Evolutionary conservation across 352 stramenopile genomes (phyloP).

Genomic region (Hyaloperonospora brassicae): DNA sequence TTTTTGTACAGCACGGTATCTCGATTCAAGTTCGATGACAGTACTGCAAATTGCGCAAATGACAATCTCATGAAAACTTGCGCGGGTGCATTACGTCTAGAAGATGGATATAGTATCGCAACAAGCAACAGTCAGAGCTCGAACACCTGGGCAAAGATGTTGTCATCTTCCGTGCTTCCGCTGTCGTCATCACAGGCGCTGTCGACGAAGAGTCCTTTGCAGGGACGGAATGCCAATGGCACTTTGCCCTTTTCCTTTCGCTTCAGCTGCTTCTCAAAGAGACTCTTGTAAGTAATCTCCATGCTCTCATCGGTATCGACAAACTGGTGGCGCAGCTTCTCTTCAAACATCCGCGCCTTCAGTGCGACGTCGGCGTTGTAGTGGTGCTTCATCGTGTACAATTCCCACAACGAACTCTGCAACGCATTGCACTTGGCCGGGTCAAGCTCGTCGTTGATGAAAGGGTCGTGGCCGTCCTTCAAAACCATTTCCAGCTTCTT

Average conservation of each 20-base stretch:
- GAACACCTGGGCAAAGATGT: constrained; percentile 65
- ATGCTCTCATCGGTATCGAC: constrained; percentile 63
- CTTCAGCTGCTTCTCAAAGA: constrained; percentile 78
- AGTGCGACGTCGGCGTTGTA: constrained; percentile 90
- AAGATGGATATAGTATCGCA: constrained; percentile 36
- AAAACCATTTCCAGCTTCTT: constrained; percentile 55
- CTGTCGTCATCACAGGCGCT: constrained; percentile 7
- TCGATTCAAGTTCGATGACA: not conserved
- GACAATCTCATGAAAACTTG: constrained; percentile 1
- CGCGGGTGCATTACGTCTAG: constrained; percentile 13
- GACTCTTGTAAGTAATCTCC: constrained; percentile 74
- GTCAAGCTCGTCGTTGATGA: constrained; percentile 60
- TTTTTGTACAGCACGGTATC: not conserved
- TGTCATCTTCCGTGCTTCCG: constrained; percentile 24
- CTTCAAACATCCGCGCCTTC: constrained; percentile 88
- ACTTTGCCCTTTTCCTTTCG: constrained; percentile 74
- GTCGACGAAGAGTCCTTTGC: constrained; percentile 45
- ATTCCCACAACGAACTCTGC: constrained; percentile 94
- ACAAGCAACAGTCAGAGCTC: constrained; percentile 35
- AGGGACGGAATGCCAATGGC: constrained; percentile 60
- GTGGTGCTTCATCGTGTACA: constrained; percentile 90
- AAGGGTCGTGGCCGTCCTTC: constrained; percentile 76
- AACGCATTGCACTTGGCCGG: constrained; percentile 71
- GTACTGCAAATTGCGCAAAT: not conserved
- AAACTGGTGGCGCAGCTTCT: constrained; percentile 74